phyloP scores from a whole-genome alignment of 2,329 filamentous ascomycete genomes.

The Colletotrichum salicis region DNA sequence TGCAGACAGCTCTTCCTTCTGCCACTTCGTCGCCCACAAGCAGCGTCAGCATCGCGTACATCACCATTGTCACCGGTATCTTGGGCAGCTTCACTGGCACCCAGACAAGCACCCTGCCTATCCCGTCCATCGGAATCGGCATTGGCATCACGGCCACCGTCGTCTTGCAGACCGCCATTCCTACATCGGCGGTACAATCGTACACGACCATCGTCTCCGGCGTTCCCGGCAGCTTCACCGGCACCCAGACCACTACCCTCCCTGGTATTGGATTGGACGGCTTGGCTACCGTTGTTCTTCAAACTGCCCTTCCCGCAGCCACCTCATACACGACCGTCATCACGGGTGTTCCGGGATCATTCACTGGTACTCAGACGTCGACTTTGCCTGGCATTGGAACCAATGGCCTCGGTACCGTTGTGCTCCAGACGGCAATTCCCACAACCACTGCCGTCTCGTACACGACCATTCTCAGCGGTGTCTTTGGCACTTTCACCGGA shows the following conservation, averaged over 20 bases:
- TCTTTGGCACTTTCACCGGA: constrained; percentile 6
- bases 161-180: constrained; percentile 4
- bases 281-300: not conserved
- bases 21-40: not conserved
- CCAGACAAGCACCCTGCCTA: not conserved
- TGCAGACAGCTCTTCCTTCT: constrained; percentile 12
- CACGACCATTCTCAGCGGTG: constrained; percentile 4
- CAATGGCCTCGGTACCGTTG: not conserved
- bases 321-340: constrained; percentile 1
- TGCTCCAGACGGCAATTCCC: constrained; percentile 1
- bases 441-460: not conserved
- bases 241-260: not conserved
- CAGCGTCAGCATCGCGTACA: not conserved
- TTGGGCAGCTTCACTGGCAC: constrained; percentile 8
- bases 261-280: not conserved
- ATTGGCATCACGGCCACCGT: not conserved
- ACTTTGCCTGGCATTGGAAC: not conserved
- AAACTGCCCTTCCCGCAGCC: not conserved
- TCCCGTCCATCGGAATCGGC: not conserved
- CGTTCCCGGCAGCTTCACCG: not conserved
- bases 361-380: not conserved
- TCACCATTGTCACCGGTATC: constrained; percentile 12
- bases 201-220: not conserved
- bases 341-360: constrained; percentile 2
- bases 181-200: not conserved